Percentiles rank a stretch among this genome's conserved stretches.
These are phyloP conservation scores for Phytophthora colocasiae DNA, from an alignment of 352 stramenopile species.

Conservation along the genomic window DNA sequence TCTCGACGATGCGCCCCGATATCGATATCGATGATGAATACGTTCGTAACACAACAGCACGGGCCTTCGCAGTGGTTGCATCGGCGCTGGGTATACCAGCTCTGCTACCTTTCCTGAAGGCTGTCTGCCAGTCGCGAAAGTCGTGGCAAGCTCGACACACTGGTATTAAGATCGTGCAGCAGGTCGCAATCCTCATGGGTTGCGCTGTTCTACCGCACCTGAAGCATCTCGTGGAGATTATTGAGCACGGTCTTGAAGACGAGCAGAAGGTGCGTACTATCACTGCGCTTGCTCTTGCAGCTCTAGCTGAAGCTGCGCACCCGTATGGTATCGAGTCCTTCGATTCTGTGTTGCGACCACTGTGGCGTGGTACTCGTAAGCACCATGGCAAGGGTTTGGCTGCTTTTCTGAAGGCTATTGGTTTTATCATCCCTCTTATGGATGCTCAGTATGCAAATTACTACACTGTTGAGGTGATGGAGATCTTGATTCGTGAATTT, in stretches of 20 bases:
- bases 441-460: constrained; percentile 99
- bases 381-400: constrained; percentile 98
- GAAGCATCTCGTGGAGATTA: constrained; percentile 98
- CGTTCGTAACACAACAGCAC: constrained; percentile 98
- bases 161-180: constrained; percentile 99
- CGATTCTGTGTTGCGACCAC: constrained; percentile 96
- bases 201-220: constrained; percentile 98
- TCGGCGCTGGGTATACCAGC: constrained; percentile 97
- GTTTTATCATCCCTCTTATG: constrained; percentile 99
- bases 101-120: constrained; percentile 98
- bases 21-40: constrained; percentile 99
- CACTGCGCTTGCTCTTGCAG: constrained; percentile 97
- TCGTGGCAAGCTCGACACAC: constrained; percentile 99
- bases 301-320: constrained; percentile 97
- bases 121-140: constrained; percentile 98
- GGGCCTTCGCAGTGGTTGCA: constrained; percentile 99
- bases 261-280: constrained; percentile 99
- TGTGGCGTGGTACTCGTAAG: constrained; percentile 98
- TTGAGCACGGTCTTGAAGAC: constrained; percentile 97
- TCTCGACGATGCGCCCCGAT: constrained; percentile 99
- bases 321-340: constrained; percentile 99
- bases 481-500: constrained; percentile 99
- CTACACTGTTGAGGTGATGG: constrained; percentile 99
- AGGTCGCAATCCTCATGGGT: constrained; percentile 99
- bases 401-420: constrained; percentile 99